Evolutionary conservation across 1,139 yeast species (phyloP).

Genomic region (Taphrina confusa): DNA sequence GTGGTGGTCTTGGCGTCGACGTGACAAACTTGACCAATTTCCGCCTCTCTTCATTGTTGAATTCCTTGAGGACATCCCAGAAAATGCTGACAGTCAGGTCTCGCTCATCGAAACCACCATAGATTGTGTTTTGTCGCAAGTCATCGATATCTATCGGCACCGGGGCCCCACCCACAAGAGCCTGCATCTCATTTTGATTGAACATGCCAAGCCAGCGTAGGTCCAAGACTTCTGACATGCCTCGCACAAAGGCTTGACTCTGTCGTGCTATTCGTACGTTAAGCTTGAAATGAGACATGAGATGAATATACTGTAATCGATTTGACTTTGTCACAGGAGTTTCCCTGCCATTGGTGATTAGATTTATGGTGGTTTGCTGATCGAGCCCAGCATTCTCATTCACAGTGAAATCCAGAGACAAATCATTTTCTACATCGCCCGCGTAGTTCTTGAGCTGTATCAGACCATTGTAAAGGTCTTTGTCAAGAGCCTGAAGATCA

Average conservation of each 20-base stretch:
- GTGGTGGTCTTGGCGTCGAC: conserved; percentile 58
- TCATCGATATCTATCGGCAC: conserved; percentile 70
- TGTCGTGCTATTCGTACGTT: conserved; percentile 64
- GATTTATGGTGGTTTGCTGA: conserved; percentile 53
- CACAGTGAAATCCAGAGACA: conserved; percentile 69
- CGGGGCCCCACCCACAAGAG: conserved; percentile 80
- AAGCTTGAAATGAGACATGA: conserved; percentile 74
- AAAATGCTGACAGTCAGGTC: conserved; percentile 59
- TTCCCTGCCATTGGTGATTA: conserved; percentile 62
- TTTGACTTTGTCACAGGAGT: conserved; percentile 62
- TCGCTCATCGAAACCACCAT: conserved; percentile 64
- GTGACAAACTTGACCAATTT: conserved; percentile 64
- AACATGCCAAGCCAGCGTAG: conserved; percentile 81
- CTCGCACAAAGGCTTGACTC: conserved; percentile 65
- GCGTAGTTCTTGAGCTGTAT: conserved; percentile 62
- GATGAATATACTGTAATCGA: conserved; percentile 71
- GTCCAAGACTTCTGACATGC: conserved; percentile 67
- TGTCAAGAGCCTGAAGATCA: conserved; percentile 73
- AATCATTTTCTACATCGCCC: conserved; percentile 57
- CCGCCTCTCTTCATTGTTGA: conserved; percentile 61
- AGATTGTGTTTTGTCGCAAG: conserved; percentile 58
- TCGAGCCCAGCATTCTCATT: conserved; percentile 41
- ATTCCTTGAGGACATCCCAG: conserved; percentile 74
- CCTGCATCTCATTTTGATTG: conserved; percentile 77
- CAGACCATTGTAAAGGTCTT: conserved; percentile 64